A percentile compares a stretch with the other conserved stretches of the same genome.
Evolutionary conservation across 495 filamentous ascomycete genomes (phyloP).

Genomic region (Cetradonia linearis): DNA sequence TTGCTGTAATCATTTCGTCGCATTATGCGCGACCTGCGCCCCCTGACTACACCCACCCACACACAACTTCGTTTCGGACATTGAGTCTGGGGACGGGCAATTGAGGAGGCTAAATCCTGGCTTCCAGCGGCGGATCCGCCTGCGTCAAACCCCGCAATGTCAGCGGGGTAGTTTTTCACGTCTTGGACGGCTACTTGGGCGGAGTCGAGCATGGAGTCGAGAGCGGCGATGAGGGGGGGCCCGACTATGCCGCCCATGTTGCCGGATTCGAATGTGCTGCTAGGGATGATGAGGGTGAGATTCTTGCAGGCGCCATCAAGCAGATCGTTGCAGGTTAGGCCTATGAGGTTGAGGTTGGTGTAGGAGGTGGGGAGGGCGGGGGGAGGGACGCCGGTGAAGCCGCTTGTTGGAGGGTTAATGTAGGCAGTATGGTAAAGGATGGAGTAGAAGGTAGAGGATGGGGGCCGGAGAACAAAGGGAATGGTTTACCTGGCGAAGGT

Average conservation of each 20-base stretch:
- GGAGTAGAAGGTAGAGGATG: not conserved
- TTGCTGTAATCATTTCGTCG: slow-evolving; percentile 24
- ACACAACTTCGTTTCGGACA: slow-evolving; percentile 29
- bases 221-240: slow-evolving; percentile 27
- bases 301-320: slow-evolving; percentile 30
- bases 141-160: slow-evolving; percentile 28
- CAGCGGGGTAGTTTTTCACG: slow-evolving; percentile 31
- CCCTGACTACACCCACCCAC: slow-evolving; percentile 28
- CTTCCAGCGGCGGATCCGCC: slow-evolving; percentile 28
- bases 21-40: slow-evolving; percentile 29
- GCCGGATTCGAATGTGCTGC: slow-evolving; percentile 44
- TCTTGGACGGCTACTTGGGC: slow-evolving; percentile 33
- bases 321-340: slow-evolving; percentile 30
- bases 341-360: slow-evolving; percentile 4
- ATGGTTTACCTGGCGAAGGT: not conserved
- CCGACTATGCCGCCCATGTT: slow-evolving; percentile 31
- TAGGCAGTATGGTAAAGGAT: no score
- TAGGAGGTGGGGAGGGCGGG: not conserved
- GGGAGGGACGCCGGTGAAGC: slow-evolving; percentile 13
- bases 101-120: slow-evolving; percentile 23
- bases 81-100: slow-evolving; percentile 13
- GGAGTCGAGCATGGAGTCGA: slow-evolving; percentile 25
- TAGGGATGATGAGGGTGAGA: slow-evolving; percentile 49
- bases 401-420: not conserved
- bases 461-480: no score